A percentile compares a stretch with the other conserved stretches of the same genome.
Evolutionary conservation across 2,329 filamentous ascomycete species (phyloP).

Genomic region (Colletotrichum orchidophilum): DNA sequence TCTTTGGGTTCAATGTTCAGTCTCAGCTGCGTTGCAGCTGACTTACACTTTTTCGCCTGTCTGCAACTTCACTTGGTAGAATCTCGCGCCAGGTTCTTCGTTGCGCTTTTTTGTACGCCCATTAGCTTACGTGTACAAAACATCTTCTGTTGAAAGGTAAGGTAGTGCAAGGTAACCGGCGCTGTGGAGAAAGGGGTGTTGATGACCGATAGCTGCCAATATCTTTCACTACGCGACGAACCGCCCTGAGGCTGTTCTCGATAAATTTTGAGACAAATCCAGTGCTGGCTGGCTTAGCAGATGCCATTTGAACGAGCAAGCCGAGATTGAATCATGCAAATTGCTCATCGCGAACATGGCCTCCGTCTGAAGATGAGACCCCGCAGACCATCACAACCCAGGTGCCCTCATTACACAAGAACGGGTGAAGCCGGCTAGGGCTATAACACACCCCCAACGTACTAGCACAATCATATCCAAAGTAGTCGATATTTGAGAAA

Average conservation of each 20-base stretch:
- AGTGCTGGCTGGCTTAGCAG: neutral
- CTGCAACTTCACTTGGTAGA: neutral
- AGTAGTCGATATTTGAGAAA: no score
- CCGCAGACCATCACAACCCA: neutral
- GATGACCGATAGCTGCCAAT: neutral
- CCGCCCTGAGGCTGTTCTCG: no score
- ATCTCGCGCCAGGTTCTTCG: slow-evolving; percentile 6
- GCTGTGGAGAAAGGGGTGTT: no score
- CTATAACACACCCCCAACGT: neutral
- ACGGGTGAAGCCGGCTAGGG: neutral
- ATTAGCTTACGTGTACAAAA: neutral
- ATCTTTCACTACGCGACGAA: no score
- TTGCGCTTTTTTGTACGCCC: neutral
- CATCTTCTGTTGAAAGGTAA: neutral
- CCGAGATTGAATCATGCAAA: neutral
- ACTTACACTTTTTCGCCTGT: slow-evolving; percentile 8
- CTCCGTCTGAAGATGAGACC: neutral
- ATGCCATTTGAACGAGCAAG: neutral
- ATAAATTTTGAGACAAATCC: neutral
- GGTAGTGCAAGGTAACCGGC: neutral
- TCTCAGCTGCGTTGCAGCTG: slow-evolving; percentile 21
- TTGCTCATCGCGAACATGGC: no score
- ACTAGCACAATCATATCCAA: no score
- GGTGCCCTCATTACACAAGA: neutral
- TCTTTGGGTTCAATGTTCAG: neutral